These are phyloP conservation scores for Cucumis cinereus DNA, from an alignment of 306 rosid species.

Conservation along the genomic window DNA sequence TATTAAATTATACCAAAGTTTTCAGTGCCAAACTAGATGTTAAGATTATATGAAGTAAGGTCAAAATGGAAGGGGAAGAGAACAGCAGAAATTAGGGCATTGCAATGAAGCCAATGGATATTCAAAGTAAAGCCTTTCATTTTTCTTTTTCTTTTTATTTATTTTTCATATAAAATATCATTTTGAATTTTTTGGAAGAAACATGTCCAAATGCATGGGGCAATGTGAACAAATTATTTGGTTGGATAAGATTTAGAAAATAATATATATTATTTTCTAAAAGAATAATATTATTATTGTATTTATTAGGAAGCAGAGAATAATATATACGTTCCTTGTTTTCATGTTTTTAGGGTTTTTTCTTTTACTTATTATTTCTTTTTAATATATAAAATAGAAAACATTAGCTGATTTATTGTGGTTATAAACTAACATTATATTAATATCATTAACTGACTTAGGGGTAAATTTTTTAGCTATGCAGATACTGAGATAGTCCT, in stretches of 20 bases:
- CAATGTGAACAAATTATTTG: neutral
- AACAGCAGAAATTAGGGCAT: neutral
- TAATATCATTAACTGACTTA: too few relatives aligned
- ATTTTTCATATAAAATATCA: accelerated
- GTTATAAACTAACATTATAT: too few relatives aligned
- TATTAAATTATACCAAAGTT: neutral
- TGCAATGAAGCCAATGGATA: neutral
- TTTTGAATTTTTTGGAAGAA: neutral
- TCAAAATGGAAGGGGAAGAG: neutral
- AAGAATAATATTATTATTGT: too few relatives aligned
- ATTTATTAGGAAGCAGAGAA: neutral
- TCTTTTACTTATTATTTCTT: too few relatives aligned
- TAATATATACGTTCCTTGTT: too few relatives aligned
- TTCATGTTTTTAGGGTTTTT: neutral
- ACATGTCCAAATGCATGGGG: neutral
- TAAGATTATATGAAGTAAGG: neutral
- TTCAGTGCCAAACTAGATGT: neutral
- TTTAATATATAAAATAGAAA: too few relatives aligned
- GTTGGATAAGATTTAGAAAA: neutral
- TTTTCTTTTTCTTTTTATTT: neutral
- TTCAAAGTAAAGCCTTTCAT: neutral
- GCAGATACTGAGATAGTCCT: too few relatives aligned
- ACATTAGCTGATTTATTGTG: too few relatives aligned
- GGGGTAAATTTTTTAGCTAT: too few relatives aligned
- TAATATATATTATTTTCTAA: too few relatives aligned